phyloP scores from a whole-genome alignment of 768 basidiomycete genomes.

The Mycena leptocephala region DNA sequence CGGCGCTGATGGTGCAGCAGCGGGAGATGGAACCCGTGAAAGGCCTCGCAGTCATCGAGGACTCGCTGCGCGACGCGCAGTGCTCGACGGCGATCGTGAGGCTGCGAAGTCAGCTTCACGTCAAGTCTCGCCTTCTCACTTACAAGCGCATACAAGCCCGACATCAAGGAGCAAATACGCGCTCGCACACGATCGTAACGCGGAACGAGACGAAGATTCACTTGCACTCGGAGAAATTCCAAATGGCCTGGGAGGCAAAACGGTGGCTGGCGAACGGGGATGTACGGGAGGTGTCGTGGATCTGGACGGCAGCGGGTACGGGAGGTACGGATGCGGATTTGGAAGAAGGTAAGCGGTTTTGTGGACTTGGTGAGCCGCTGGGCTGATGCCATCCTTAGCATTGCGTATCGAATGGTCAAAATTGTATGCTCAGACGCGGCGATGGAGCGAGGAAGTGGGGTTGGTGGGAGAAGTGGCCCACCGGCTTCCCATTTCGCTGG shows the following conservation, averaged over 20 bases:
- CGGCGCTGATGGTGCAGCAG: no score
- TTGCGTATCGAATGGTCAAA: constrained; percentile 31
- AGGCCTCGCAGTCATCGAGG: no score
- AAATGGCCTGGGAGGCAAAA: constrained; percentile 1
- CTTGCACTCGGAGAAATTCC: constrained; percentile 9
- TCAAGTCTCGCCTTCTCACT: no score
- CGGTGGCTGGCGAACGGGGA: background rate
- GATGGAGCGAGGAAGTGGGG: background rate
- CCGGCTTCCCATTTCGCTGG: background rate
- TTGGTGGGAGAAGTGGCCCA: background rate
- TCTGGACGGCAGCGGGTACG: constrained; percentile 14
- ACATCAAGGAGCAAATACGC: no score
- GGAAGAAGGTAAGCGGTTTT: background rate
- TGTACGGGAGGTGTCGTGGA: background rate
- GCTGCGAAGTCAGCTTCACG: no score
- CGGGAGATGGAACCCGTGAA: no score
- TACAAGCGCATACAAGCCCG: no score
- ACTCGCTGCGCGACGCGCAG: no score
- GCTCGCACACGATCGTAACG: background rate
- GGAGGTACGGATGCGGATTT: no score
- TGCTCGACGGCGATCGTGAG: no score
- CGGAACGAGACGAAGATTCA: constrained; percentile 8
- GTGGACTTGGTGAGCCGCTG: background rate
- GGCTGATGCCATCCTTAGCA: background rate
- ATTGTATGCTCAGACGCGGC: background rate